phyloP scores from a whole-genome alignment of 345 rosid species.

The Eucalyptus pauciflora region DNA sequence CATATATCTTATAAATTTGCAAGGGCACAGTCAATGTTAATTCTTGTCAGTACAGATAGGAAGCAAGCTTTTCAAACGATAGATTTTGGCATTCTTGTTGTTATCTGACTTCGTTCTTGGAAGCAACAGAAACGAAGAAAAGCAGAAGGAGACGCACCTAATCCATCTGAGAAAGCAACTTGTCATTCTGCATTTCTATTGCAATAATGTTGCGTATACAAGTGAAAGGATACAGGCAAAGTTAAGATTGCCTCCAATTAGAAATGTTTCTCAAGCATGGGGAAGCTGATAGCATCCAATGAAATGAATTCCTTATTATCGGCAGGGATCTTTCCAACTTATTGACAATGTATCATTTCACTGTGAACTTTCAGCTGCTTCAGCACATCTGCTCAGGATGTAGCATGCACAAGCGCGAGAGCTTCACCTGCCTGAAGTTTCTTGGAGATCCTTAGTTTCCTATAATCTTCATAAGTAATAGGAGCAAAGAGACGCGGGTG shows the following conservation, averaged over 20 bases:
- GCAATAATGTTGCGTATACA: background rate
- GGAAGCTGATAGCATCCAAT: background rate
- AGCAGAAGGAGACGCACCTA: background rate
- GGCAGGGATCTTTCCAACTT: background rate
- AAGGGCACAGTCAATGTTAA: background rate
- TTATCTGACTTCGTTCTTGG: background rate
- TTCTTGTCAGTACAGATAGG: background rate
- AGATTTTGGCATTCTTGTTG: background rate
- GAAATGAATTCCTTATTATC: background rate
- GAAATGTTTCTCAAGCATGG: background rate
- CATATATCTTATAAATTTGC: background rate
- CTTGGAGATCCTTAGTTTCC: slow-evolving; percentile 27
- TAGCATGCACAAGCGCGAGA: slow-evolving; percentile 12
- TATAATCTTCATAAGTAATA: slow-evolving; percentile 26
- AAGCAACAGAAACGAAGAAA: background rate
- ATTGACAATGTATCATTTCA: background rate
- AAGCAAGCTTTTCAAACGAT: background rate
- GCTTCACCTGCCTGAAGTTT: slow-evolving; percentile 45
- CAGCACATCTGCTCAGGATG: background rate
- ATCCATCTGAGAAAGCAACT: background rate
- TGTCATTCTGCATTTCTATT: background rate
- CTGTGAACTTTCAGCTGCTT: background rate
- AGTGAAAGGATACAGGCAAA: background rate
- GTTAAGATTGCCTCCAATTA: background rate
- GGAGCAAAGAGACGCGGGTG: slow-evolving; percentile 40